Percentiles rank a stretch among this genome's conserved stretches.
Conservation (phyloP, 495 filamentous ascomycete species). For the Eremomyces bilateralis region DNA sequence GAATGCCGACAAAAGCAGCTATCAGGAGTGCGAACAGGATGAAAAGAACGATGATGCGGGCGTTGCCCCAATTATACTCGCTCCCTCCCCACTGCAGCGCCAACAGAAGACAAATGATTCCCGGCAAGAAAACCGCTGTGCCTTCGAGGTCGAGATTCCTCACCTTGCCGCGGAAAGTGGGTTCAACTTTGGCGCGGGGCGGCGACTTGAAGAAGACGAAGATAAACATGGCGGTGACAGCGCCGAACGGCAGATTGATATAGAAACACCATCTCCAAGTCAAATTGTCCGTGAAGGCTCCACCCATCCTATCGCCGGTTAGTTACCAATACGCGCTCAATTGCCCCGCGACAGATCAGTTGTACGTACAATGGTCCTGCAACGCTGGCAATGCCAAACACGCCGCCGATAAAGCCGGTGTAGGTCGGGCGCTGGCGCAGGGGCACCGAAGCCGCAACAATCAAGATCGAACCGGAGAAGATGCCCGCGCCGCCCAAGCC, state of each 20-base stretch:
- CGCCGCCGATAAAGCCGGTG: slow-evolving; percentile 13
- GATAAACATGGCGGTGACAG: slow-evolving; percentile 18
- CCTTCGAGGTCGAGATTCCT: slow-evolving; percentile 18
- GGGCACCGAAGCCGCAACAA: slow-evolving; percentile 14
- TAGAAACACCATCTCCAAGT: slow-evolving; percentile 22
- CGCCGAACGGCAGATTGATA: slow-evolving; percentile 23
- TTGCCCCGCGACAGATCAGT: not conserved
- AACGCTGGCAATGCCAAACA: slow-evolving; percentile 13
- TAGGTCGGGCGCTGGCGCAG: slow-evolving; percentile 12
- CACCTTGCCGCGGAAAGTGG: slow-evolving; percentile 9
- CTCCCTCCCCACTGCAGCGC: slow-evolving; percentile 40
- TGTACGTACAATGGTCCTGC: slow-evolving; percentile 10
- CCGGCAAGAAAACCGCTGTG: slow-evolving; percentile 27
- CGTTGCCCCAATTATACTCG: slow-evolving; percentile 30
- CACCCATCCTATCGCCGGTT: slow-evolving; percentile 11
- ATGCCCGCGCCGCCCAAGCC: slow-evolving; percentile 16
- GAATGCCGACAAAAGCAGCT: slow-evolving; percentile 24
- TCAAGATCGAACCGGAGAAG: slow-evolving; percentile 14
- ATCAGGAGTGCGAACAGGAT: slow-evolving; percentile 25
- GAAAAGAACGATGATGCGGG: slow-evolving; percentile 30
- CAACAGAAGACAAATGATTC: slow-evolving; percentile 30
- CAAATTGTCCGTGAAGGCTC: slow-evolving; percentile 17
- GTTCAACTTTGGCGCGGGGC: slow-evolving; percentile 6
- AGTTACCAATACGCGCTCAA: slow-evolving; percentile 1
- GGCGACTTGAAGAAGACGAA: slow-evolving; percentile 17